Conservation (phyloP, 495 filamentous ascomycete species). For the Bombardia bombarda region DNA sequence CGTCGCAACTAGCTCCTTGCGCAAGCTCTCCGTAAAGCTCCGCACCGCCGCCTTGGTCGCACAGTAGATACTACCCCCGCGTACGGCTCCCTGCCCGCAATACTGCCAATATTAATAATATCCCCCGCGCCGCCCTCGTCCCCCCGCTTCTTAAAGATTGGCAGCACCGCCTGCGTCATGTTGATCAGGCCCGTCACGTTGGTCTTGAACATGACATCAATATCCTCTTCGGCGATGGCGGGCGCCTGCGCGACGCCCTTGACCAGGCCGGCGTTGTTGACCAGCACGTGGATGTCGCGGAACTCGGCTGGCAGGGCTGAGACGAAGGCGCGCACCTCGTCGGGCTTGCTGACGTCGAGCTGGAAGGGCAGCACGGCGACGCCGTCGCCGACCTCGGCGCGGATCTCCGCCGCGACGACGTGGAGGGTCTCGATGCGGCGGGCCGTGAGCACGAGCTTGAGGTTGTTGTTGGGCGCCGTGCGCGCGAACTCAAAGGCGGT, state of each 20-base stretch:
- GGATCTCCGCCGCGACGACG: conserved; percentile 70
- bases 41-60: conserved; percentile 91
- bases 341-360: conserved; percentile 78
- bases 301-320: conserved; percentile 69
- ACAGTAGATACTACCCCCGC: conserved; percentile 89
- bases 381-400: conserved; percentile 67
- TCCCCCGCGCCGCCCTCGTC: conserved; percentile 75
- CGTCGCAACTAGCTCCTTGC: conserved; percentile 82
- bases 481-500: conserved; percentile 89
- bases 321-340: conserved; percentile 70
- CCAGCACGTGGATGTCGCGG: conserved; percentile 78
- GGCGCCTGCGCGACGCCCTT: conserved; percentile 68
- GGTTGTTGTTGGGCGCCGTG: conserved; percentile 61
- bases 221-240: conserved; percentile 73
- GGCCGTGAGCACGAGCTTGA: conserved; percentile 83
- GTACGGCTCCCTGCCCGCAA: conserved; percentile 89
- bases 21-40: conserved; percentile 79
- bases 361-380: conserved; percentile 75
- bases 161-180: conserved; percentile 90
- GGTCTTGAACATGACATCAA: conserved; percentile 80
- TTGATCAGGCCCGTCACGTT: conserved; percentile 93
- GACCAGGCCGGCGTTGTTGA: conserved; percentile 77
- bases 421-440: conserved; percentile 71
- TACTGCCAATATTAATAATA: conserved; percentile 95
- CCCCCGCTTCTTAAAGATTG: conserved; percentile 68